A percentile compares a stretch with the other conserved stretches of the same genome.
phyloP scores from a whole-genome alignment of 2,329 filamentous ascomycete genomes.

The Nectriaceae sp. region DNA sequence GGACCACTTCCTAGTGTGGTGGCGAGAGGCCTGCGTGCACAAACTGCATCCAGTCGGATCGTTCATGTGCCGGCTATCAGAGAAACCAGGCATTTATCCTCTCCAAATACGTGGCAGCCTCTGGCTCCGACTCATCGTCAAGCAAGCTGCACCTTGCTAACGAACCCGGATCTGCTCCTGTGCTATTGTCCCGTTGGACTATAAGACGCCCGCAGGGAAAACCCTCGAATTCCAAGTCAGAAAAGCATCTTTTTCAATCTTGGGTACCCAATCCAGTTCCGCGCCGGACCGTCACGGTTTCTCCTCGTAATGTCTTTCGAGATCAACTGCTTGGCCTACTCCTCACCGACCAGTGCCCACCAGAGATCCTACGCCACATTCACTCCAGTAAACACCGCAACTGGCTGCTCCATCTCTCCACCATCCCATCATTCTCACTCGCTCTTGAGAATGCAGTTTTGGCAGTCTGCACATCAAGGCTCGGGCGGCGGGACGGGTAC shows the following conservation, averaged over 20 bases:
- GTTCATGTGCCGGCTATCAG: constrained; percentile 8
- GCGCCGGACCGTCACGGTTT: not conserved
- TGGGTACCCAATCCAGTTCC: not conserved
- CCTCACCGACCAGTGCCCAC: constrained; percentile 5
- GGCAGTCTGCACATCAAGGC: constrained; percentile 6
- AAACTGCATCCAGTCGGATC: constrained; percentile 7
- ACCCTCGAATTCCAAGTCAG: not conserved
- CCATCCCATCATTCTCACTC: not conserved
- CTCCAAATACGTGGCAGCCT: not conserved
- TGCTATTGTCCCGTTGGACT: constrained; percentile 6
- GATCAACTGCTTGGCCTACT: constrained; percentile 5
- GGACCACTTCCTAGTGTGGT: constrained; percentile 1
- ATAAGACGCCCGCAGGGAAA: not conserved
- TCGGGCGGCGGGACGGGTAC: constrained; percentile 1
- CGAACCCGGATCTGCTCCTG: constrained; percentile 1
- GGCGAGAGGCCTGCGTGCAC: constrained; percentile 8
- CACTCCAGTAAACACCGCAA: constrained; percentile 4
- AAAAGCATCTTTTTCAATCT: not conserved
- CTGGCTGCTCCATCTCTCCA: constrained; percentile 6
- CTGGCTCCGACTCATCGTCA: not conserved
- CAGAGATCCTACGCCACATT: not conserved
- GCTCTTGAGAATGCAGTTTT: constrained; percentile 8
- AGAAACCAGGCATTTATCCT: constrained; percentile 10
- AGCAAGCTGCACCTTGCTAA: not conserved
- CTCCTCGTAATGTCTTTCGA: constrained; percentile 1